Evolutionary conservation across 805 yeast species (phyloP).

Genomic region (Candida dajiaensis): DNA sequence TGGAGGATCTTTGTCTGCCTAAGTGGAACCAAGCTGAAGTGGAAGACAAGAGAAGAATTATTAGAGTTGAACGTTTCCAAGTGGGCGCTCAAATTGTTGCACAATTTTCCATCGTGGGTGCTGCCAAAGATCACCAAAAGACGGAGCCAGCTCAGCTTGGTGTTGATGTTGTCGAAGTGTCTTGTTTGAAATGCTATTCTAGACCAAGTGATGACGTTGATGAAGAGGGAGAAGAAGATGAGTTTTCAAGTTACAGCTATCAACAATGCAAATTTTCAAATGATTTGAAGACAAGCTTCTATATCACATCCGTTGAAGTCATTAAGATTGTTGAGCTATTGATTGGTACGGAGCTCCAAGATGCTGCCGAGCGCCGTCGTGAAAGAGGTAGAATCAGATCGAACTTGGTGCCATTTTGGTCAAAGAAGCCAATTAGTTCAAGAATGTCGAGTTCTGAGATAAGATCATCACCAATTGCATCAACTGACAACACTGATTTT

Average conservation of each 20-base stretch:
- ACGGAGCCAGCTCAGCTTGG: conserved; percentile 33
- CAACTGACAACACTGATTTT: conserved; percentile 26
- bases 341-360: conserved; percentile 42
- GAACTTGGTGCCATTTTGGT: conserved; percentile 64
- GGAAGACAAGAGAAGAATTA: conserved; percentile 48
- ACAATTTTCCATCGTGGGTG: conserved; percentile 44
- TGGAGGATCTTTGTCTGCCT: conserved; percentile 44
- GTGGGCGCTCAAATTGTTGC: conserved; percentile 40
- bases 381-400: conserved; percentile 65
- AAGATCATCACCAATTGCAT: conserved; percentile 15
- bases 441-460: conserved; percentile 15
- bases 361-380: conserved; percentile 47
- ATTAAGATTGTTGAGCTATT: conserved; percentile 57
- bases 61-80: conserved; percentile 52
- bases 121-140: conserved; percentile 42
- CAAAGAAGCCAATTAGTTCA: conserved; percentile 50
- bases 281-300: conserved; percentile 22
- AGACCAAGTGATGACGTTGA: conserved; percentile 27
- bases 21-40: conserved; percentile 42
- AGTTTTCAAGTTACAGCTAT: not conserved
- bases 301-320: conserved; percentile 63
- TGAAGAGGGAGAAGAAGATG: conserved; percentile 21
- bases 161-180: conserved; percentile 50
- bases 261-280: conserved; percentile 23
- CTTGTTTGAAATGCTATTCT: conserved; percentile 45